Base-by-base conservation (phyloP, 371 early-diverging fungal genomes). In the Mortierella sp. region DNA sequence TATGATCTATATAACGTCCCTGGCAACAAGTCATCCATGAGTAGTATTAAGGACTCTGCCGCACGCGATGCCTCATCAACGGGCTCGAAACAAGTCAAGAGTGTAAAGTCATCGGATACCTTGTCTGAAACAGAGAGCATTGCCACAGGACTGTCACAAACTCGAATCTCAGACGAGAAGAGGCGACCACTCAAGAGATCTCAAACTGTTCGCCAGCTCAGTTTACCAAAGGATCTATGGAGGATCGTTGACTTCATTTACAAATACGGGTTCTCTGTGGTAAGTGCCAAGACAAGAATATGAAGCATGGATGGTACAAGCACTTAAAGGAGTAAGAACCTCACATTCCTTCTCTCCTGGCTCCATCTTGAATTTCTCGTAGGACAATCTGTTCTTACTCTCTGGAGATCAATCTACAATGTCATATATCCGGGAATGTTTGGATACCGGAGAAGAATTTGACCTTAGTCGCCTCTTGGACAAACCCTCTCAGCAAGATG, bases 171-270 rank as follows among this genome's bases (percentile, higher is more conserved):
- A 0, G 54, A 51, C 28, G 54, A 54, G 16, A 57, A 45, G 29
- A 34, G 4, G 16, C n/a, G 29, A 2, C n/a, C 50, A 0, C 21
- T n/a, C n/a, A 57, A 67, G 65, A 55, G 60, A 56, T 24, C 79
- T 76, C 45, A 77, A 77, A 29, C 65, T 25, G 41, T 29, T 31
- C 57, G 77, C 37, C 89, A 91, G 46, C 82, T 86, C n/a, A 90
- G 88, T 61, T 77, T 94, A 28, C 96, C 96, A 25, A 83, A 84
- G 48, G 91, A 93, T 56, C 60, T 96, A 37, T 94, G 94, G 93
- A 82, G 88, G 28, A 63, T 96, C 44, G 81, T 91, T 19, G 94
- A 92, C 57, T 94, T 93, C 71, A 68, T 96, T n/a, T 89, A 88
- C 80, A 79, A 82, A 21, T 82, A 85, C 52, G 89, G 89, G 0